phyloP scores from a whole-genome alignment of 164 flowering plant species.

The Tetrastigma voinierianum region DNA sequence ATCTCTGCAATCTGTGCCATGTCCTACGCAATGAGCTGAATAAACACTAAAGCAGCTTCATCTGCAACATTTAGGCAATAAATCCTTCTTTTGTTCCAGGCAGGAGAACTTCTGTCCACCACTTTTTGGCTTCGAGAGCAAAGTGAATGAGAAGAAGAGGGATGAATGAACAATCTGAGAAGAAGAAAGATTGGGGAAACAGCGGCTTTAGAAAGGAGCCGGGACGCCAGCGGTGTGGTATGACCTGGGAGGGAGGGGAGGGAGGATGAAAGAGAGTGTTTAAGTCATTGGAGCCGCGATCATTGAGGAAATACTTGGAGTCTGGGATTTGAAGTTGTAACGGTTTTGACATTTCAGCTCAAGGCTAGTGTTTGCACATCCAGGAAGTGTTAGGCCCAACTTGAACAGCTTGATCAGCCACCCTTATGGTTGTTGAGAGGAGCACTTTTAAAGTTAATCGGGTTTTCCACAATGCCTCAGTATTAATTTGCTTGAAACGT shows the following conservation, averaged over 20 bases:
- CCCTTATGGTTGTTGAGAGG: conserved; percentile 1
- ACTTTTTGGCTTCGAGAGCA: conserved; percentile 11
- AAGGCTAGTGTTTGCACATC: conserved; percentile 11
- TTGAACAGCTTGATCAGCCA: too few species aligned
- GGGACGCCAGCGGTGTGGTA: conserved; percentile 21
- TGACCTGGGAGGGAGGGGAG: conserved; percentile 17
- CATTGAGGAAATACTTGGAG: conserved; percentile 23
- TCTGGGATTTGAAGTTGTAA: neutral
- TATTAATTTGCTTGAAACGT: conserved; percentile 6
- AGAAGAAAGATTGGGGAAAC: neutral
- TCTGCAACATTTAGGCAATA: neutral
- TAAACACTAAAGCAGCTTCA: conserved; percentile 8
- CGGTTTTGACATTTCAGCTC: neutral
- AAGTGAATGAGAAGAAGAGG: neutral
- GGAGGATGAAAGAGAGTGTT: conserved; percentile 16
- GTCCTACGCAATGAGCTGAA: conserved; percentile 3
- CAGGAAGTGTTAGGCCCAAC: conserved; percentile 6
- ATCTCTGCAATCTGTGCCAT: conserved; percentile 10
- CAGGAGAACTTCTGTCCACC: conserved; percentile 4
- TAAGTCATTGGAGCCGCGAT: conserved; percentile 17
- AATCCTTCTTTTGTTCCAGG: conserved; percentile 17
- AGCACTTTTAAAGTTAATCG: neutral
- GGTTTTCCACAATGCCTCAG: conserved; percentile 4
- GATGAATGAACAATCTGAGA: too few species aligned
- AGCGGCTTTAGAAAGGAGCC: conserved; percentile 13